Conservation (phyloP, 805 yeast species). For the Kuraishia cidri region DNA sequence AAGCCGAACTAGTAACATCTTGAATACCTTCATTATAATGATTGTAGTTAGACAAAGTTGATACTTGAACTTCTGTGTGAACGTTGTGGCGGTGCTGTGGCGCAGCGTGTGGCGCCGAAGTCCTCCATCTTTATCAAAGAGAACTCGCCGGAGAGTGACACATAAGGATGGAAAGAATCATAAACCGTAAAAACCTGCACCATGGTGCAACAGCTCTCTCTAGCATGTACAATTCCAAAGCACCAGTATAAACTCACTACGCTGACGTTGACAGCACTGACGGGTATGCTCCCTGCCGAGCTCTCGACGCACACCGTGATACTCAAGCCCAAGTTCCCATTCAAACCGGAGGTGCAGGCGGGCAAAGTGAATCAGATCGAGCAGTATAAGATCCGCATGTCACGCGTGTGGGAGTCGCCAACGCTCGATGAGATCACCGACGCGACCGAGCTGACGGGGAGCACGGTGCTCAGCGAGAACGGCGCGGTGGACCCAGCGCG, state of each 20-base stretch:
- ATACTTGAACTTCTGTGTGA: no score
- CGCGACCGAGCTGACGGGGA: constrained; percentile 1
- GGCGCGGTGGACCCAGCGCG: constrained; percentile 5
- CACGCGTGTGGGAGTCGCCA: constrained; percentile 29
- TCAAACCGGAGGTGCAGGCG: constrained; percentile 43
- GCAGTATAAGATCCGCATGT: constrained; percentile 41
- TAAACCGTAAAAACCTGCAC: background rate
- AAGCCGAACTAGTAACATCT: no score
- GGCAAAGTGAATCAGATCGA: constrained; percentile 52
- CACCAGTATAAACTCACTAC: constrained; percentile 30
- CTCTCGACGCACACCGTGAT: constrained; percentile 39
- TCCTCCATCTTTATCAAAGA: no score
- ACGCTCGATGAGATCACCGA: constrained; percentile 7
- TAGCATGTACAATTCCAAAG: constrained; percentile 35
- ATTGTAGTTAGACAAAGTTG: no score
- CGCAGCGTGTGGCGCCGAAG: no score
- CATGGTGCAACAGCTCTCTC: constrained; percentile 49
- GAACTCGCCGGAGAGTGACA: no score
- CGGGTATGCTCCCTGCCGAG: constrained; percentile 37
- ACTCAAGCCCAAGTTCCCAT: constrained; percentile 39
- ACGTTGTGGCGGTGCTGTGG: no score
- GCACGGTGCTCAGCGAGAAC: constrained; percentile 8
- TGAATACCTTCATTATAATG: no score
- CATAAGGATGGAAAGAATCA: no score
- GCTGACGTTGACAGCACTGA: constrained; percentile 40